A percentile compares a stretch with the other conserved stretches of the same genome.
Evolutionary conservation across 768 basidiomycete species (phyloP).

Genomic region (Boletus pseudo-olivaceus): DNA sequence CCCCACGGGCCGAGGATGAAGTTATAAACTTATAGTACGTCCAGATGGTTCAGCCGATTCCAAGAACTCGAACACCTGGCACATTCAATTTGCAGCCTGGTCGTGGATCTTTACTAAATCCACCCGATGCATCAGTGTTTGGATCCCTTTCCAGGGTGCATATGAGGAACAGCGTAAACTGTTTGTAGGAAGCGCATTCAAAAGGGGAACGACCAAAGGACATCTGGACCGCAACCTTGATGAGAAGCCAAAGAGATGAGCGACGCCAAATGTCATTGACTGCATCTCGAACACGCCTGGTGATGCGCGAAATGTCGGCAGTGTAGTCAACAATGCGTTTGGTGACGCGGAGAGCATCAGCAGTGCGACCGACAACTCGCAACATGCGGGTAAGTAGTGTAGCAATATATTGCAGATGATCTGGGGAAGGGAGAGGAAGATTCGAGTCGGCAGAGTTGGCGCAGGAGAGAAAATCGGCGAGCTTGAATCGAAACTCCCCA

Average conservation of each 20-base stretch:
- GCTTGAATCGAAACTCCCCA: slow-evolving; percentile 8
- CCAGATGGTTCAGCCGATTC: too few species aligned
- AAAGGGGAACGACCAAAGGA: slow-evolving; percentile 8
- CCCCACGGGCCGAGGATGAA: too few species aligned
- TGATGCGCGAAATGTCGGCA: too few species aligned
- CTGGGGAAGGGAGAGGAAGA: neutral
- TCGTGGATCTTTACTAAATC: too few species aligned
- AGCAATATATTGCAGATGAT: neutral
- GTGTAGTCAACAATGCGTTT: slow-evolving; percentile 28
- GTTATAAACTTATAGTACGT: too few species aligned
- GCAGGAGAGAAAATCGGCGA: slow-evolving; percentile 19
- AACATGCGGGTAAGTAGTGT: neutral
- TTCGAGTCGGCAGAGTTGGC: neutral
- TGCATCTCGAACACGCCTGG: too few species aligned
- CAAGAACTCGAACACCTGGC: too few species aligned
- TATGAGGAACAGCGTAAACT: slow-evolving; percentile 43
- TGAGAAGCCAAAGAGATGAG: slow-evolving; percentile 33
- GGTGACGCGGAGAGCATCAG: slow-evolving; percentile 14
- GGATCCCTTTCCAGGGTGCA: slow-evolving; percentile 22
- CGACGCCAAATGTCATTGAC: slow-evolving; percentile 19
- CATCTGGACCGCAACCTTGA: slow-evolving; percentile 31
- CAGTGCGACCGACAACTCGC: slow-evolving; percentile 4
- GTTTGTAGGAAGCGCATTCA: slow-evolving; percentile 37
- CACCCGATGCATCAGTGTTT: neutral
- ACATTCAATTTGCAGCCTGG: too few species aligned